phyloP scores from a whole-genome alignment of 305 asterid species.

The Ilex paraguariensis region DNA sequence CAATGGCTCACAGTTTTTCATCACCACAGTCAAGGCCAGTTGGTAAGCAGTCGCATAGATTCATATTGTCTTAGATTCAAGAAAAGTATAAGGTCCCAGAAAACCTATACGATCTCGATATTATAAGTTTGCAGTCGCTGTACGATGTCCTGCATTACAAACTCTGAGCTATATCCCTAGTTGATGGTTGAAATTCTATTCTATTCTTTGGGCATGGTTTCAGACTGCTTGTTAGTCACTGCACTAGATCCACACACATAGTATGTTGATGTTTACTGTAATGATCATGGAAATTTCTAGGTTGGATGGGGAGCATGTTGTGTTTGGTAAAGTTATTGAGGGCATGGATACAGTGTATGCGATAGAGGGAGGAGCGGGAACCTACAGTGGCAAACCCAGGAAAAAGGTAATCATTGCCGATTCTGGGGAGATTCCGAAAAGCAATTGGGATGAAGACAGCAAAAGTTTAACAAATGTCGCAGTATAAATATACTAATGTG shows the following conservation, averaged over 20 bases:
- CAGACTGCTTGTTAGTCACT: too few species aligned
- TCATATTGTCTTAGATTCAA: background rate
- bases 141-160: too few species aligned
- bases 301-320: slow-evolving; percentile 96
- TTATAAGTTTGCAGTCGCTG: too few species aligned
- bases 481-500: slow-evolving; percentile 18
- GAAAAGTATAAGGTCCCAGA: background rate
- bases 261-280: too few species aligned
- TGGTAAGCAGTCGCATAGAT: slow-evolving; percentile 45
- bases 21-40: slow-evolving; percentile 80
- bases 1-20: slow-evolving; percentile 89
- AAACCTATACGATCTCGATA: too few species aligned
- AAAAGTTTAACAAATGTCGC: slow-evolving; percentile 20
- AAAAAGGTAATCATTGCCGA: slow-evolving; percentile 71
- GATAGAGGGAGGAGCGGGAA: slow-evolving; percentile 89
- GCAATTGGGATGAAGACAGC: slow-evolving; percentile 66
- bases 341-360: slow-evolving; percentile 93
- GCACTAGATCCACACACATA: too few species aligned
- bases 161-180: too few species aligned
- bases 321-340: slow-evolving; percentile 76
- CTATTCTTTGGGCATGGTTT: too few species aligned
- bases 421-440: slow-evolving; percentile 92
- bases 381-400: slow-evolving; percentile 88
- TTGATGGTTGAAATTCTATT: too few species aligned
- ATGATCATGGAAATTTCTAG: slow-evolving; percentile 27